phyloP scores from a whole-genome alignment of 192 early-diverging fungal species.

The Geranomyces michiganensis region DNA sequence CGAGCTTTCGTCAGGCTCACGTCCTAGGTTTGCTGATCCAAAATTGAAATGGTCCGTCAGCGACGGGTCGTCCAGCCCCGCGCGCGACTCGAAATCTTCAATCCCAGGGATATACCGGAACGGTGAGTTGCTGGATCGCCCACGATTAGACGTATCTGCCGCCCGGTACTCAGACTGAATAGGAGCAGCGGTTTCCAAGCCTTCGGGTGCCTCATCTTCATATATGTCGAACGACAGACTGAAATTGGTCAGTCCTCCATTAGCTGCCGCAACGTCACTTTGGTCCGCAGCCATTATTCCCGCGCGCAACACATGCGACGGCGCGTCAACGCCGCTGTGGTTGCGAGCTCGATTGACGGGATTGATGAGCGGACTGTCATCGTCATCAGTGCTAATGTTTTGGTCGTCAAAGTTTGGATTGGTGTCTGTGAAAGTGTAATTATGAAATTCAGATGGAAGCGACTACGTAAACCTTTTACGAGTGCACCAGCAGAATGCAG shows the following conservation, averaged over 20 bases:
- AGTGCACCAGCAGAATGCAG: not conserved
- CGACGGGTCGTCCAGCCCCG: not conserved
- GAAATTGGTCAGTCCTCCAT: not conserved
- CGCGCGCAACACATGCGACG: not conserved
- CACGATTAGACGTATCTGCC: no score
- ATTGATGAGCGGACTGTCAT: not conserved
- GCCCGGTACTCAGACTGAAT: not conserved
- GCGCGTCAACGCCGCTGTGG: not conserved
- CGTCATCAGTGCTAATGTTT: not conserved
- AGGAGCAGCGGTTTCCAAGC: not conserved
- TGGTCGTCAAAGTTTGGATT: no score
- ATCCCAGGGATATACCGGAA: not conserved
- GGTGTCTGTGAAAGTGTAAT: no score
- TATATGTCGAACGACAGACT: conserved; percentile 3
- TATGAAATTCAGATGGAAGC: no score
- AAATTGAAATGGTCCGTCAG: not conserved
- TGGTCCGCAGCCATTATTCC: not conserved
- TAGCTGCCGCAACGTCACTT: not conserved
- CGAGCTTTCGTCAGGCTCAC: not conserved
- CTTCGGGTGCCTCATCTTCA: not conserved
- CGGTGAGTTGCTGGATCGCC: not conserved
- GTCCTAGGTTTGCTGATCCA: not conserved
- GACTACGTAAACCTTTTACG: not conserved
- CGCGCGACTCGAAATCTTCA: not conserved
- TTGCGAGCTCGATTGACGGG: not conserved